A percentile compares a stretch with the other conserved stretches of the same genome.
Conservation (phyloP, 2,329 filamentous ascomycete genomes). For the Sclerotinia subarctica region DNA sequence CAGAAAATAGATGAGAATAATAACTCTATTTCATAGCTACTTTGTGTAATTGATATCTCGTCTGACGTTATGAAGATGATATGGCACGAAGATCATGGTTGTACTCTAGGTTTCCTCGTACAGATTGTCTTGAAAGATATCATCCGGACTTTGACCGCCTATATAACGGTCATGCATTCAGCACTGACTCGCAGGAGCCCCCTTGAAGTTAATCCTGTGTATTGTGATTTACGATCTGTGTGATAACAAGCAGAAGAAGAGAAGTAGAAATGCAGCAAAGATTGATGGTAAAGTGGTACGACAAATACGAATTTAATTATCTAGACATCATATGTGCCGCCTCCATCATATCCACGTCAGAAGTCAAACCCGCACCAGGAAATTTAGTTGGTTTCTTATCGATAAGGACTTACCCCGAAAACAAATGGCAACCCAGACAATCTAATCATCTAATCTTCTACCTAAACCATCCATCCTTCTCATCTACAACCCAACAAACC, state of each 20-base stretch:
- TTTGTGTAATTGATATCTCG: background rate
- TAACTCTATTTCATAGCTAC: background rate
- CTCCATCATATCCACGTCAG: conserved; percentile 9
- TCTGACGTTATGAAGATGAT: background rate
- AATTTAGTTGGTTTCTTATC: conserved; percentile 14
- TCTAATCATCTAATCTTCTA: conserved; percentile 1
- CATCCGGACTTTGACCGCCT: background rate
- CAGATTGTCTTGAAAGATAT: background rate
- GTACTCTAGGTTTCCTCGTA: background rate
- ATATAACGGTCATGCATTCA: background rate
- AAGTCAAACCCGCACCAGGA: background rate
- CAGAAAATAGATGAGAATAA: background rate
- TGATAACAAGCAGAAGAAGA: background rate
- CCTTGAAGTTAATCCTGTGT: background rate
- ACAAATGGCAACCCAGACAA: conserved; percentile 4
- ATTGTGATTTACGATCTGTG: background rate
- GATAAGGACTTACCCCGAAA: conserved; percentile 15
- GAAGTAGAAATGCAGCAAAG: background rate
- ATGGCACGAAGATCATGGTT: background rate
- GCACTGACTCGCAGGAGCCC: background rate
- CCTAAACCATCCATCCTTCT: conserved; percentile 9
- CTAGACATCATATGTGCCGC: background rate
- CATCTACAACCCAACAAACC: background rate
- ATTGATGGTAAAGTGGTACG: background rate
- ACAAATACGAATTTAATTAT: background rate